These are phyloP conservation scores for Draba incana DNA, from an alignment of 345 rosid genomes.

Conservation along the genomic window DNA sequence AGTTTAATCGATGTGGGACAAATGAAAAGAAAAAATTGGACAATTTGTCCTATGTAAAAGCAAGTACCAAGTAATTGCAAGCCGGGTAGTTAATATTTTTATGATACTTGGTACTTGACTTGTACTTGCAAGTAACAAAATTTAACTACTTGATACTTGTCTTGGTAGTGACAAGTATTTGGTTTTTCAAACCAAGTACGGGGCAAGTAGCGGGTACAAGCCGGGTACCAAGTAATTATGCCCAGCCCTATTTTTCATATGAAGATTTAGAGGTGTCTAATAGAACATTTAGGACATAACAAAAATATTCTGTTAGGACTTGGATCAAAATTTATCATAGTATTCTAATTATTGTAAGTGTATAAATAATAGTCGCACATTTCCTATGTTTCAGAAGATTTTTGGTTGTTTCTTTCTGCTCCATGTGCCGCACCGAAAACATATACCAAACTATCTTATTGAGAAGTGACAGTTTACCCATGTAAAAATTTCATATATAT, in stretches of 20 bases:
- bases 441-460: conserved; percentile 4
- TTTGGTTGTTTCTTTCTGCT: conserved; percentile 38
- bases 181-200: no score
- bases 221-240: no score
- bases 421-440: conserved; percentile 46
- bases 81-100: no score
- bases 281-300: conserved; percentile 36
- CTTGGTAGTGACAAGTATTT: no score
- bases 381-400: conserved; percentile 42
- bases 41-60: no score
- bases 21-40: no score
- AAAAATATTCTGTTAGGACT: conserved; percentile 11
- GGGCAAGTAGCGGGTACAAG: no score
- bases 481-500: neutral
- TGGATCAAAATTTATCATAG: conserved; percentile 27
- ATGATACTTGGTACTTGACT: no score
- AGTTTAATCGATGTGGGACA: no score
- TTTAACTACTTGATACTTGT: no score
- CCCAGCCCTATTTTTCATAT: neutral
- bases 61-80: no score
- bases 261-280: conserved; percentile 13
- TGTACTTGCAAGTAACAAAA: no score
- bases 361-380: conserved; percentile 34
- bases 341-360: conserved; percentile 27
- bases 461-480: neutral